Evolutionary conservation across 495 filamentous ascomycete species (phyloP).

Genomic region (Aspergillus baeticus): DNA sequence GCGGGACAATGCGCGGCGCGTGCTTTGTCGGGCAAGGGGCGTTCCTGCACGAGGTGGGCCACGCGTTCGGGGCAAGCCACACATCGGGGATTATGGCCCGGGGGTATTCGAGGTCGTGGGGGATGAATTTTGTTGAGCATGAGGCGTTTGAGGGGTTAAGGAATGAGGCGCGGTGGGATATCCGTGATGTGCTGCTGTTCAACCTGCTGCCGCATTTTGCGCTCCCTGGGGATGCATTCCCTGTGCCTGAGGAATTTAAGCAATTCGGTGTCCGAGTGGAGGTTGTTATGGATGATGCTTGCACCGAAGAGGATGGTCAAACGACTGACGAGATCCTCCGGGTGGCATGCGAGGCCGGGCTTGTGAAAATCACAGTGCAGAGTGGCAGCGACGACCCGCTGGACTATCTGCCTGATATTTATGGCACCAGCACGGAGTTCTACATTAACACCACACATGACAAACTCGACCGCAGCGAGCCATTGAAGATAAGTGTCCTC

Average conservation of each 20-base stretch:
- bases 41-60: constrained; percentile 2
- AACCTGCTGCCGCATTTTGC: neutral
- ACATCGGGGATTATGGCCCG: constrained; percentile 1
- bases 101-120: neutral
- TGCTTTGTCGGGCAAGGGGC: neutral
- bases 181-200: neutral
- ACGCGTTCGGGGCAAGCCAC: neutral
- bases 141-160: neutral
- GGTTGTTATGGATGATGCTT: neutral
- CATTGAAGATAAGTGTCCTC: neutral
- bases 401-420: neutral
- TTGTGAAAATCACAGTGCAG: neutral
- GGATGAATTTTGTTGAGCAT: neutral
- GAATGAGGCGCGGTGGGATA: neutral
- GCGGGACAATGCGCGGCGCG: neutral
- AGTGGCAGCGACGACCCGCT: neutral
- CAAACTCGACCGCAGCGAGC: neutral
- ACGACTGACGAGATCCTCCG: neutral
- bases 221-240: neutral
- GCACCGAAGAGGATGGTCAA: neutral
- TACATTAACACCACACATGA: neutral
- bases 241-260: neutral
- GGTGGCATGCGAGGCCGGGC: neutral
- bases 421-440: neutral
- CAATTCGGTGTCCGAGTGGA: neutral